Evolutionary conservation across 108 stramenopile genomes (phyloP), one percentile per base, ranked within the genome.

Genomic region (Nitzschia inconspicua): DNA sequence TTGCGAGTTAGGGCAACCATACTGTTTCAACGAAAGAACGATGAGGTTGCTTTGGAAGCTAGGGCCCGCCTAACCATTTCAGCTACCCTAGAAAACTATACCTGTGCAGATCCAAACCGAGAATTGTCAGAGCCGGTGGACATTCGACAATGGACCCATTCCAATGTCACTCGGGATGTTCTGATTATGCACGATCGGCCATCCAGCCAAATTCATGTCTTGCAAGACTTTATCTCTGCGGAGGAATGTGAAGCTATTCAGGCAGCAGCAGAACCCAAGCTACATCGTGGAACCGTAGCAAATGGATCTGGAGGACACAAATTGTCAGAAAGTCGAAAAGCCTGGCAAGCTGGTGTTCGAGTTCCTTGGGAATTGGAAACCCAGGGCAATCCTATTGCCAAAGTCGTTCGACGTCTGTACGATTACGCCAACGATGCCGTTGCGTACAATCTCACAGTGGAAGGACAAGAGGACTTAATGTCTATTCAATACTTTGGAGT

Each of bases 391-490:
- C 77, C 70, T 0, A 86, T 93, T 60, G 84, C 84, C 2, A 30
- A 68, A 22, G 65, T 88, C 10, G 57, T 68, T 22, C 48, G 83
- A 37, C 68, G 85, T 23, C 39, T 90, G 28, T 87, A 90, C 52
- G 76, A 72, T 42, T 88, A 88, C 67, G 66, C 82, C 31, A 94
- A 94, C 58, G 49, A 81, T 36, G 85, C 78, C 23, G 72, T 86
- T 3, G 79, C 77, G 13, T 89, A 84, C 41, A 64, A 72, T 35
- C 57, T 94, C 22, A 50, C 69, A 30, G 62, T 67, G 26, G 79
- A 75, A 18, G 93, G 93, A 4, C 88, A 89, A 59, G 89, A 94
- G 59, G 89, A 94, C 44, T 42, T 94, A 19, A 91, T 94, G 89
- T 66, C 65, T 18, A 90, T 94, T 57, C 89, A 90, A 57, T 94